These are phyloP conservation scores for Trypanosoma boissoni DNA, from an alignment of 208 protist species.

Conservation along the genomic window DNA sequence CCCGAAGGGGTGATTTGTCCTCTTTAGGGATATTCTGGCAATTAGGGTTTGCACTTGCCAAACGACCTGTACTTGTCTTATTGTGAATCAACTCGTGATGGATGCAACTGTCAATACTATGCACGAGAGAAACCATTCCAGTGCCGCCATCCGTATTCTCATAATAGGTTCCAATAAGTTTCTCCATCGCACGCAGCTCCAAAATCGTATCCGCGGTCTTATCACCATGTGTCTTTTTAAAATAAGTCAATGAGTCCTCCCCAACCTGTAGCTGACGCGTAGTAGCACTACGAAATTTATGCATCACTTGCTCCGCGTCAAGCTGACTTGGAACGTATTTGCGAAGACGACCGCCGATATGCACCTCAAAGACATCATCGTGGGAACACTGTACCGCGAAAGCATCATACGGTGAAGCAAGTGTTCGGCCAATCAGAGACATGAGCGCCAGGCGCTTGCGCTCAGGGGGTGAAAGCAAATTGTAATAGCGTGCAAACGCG, in stretches of 20 bases:
- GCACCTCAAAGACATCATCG: slow-evolving; percentile 77
- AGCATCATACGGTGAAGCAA: slow-evolving; percentile 67
- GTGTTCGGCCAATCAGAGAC: slow-evolving; percentile 68
- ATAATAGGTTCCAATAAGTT: slow-evolving; percentile 92
- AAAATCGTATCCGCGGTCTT: slow-evolving; percentile 73
- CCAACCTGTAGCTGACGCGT: slow-evolving; percentile 88
- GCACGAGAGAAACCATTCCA: slow-evolving; percentile 91
- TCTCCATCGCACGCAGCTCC: slow-evolving; percentile 84
- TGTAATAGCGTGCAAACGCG: slow-evolving; percentile 85
- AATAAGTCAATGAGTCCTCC: slow-evolving; percentile 86
- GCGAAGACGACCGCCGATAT: slow-evolving; percentile 64
- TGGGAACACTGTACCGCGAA: slow-evolving; percentile 77
- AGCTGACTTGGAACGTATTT: slow-evolving; percentile 74
- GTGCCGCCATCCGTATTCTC: slow-evolving; percentile 88
- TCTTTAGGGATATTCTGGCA: slow-evolving; percentile 94
- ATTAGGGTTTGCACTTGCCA: slow-evolving; percentile 89
- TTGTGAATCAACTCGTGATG: slow-evolving; percentile 93
- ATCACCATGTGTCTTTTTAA: slow-evolving; percentile 81
- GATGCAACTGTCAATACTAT: slow-evolving; percentile 87
- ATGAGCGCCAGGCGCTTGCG: slow-evolving; percentile 78
- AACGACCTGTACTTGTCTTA: slow-evolving; percentile 87
- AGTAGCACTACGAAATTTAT: slow-evolving; percentile 66
- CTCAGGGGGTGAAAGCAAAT: slow-evolving; percentile 60
- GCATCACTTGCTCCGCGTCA: slow-evolving; percentile 84
- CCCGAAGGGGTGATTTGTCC: slow-evolving; percentile 83